Percentiles rank a stretch among this genome's conserved stretches.
Evolutionary conservation across 2,329 filamentous ascomycete species (phyloP).

Genomic region (Thielaviopsis populi): DNA sequence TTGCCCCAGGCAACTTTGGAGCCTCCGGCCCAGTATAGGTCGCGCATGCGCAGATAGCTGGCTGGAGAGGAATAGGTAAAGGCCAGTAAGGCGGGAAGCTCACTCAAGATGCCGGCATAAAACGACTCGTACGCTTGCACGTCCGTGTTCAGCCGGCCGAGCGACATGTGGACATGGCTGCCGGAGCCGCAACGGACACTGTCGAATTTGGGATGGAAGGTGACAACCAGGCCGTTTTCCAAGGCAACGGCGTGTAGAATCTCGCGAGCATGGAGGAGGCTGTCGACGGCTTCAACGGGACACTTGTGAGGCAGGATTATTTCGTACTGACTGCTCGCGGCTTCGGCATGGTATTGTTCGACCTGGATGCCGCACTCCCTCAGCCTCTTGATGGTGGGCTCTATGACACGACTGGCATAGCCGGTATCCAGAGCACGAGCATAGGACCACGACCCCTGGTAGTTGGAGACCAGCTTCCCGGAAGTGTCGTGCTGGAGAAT

Average conservation of each 20-base stretch:
- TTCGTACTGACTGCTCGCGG: constrained; percentile 61
- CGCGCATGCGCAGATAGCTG: constrained; percentile 53
- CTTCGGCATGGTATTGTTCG: constrained; percentile 62
- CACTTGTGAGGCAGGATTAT: constrained; percentile 50
- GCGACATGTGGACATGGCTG: constrained; percentile 54
- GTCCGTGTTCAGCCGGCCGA: constrained; percentile 23
- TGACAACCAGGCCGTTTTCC: constrained; percentile 48
- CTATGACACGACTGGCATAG: constrained; percentile 40
- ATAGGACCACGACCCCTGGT: constrained; percentile 37
- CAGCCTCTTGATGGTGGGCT: constrained; percentile 49
- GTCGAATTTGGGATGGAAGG: constrained; percentile 59
- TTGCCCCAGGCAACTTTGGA: constrained; percentile 68
- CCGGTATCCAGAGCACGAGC: constrained; percentile 9
- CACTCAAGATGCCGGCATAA: constrained; percentile 54
- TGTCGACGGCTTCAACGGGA: constrained; percentile 55
- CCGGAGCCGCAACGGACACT: constrained; percentile 44
- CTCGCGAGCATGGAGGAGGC: constrained; percentile 54
- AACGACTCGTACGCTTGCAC: constrained; percentile 33
- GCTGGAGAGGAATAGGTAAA: constrained; percentile 50
- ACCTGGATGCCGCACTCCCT: constrained; percentile 47
- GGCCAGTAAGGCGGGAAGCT: constrained; percentile 51
- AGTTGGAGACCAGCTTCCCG: constrained; percentile 40
- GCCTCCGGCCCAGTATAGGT: constrained; percentile 65
- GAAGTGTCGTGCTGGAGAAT: constrained; percentile 4
- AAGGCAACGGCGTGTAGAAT: constrained; percentile 51